phyloP scores from a whole-genome alignment of 345 rosid genomes.

The Syzygium aqueum region DNA sequence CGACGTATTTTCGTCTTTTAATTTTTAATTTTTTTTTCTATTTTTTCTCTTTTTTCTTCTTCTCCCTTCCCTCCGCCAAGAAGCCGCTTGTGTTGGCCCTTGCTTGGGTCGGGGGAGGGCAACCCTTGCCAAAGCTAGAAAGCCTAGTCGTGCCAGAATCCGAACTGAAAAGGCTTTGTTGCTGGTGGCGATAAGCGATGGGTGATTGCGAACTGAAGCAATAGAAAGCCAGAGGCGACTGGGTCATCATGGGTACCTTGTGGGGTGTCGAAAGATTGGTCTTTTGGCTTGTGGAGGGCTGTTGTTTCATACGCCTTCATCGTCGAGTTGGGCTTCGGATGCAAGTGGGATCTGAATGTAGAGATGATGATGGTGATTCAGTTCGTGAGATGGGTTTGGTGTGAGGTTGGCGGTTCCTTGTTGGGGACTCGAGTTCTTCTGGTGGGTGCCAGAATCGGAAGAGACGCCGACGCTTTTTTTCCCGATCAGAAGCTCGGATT shows the following conservation, averaged over 20 bases:
- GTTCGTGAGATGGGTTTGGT: background rate
- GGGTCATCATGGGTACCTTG: constrained; percentile 38
- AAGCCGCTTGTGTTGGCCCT: too few species aligned
- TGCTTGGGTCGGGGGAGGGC: too few species aligned
- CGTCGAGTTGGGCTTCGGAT: constrained; percentile 3
- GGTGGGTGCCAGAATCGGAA: constrained; percentile 3
- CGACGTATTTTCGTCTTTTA: too few species aligned
- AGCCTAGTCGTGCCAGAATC: background rate
- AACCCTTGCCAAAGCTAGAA: background rate
- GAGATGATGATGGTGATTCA: constrained; percentile 8
- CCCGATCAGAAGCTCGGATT: constrained; percentile 4
- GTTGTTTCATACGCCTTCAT: constrained; percentile 14
- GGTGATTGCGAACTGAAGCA: background rate
- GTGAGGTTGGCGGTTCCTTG: background rate
- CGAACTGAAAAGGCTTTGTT: background rate
- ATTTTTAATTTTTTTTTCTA: too few species aligned
- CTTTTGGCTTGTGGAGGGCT: constrained; percentile 2
- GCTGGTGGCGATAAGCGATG: background rate
- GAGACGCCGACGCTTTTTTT: background rate
- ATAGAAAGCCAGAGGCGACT: constrained; percentile 12
- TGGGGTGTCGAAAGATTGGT: constrained; percentile 28
- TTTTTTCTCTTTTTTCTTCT: too few species aligned
- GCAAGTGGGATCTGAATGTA: constrained; percentile 35
- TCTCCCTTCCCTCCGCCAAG: too few species aligned
- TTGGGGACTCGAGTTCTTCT: background rate